A percentile compares a stretch with the other conserved stretches of the same genome.
These are phyloP conservation scores for Incumbomyces delicatus DNA, from an alignment of 2,329 filamentous ascomycete genomes.

Conservation along the genomic window DNA sequence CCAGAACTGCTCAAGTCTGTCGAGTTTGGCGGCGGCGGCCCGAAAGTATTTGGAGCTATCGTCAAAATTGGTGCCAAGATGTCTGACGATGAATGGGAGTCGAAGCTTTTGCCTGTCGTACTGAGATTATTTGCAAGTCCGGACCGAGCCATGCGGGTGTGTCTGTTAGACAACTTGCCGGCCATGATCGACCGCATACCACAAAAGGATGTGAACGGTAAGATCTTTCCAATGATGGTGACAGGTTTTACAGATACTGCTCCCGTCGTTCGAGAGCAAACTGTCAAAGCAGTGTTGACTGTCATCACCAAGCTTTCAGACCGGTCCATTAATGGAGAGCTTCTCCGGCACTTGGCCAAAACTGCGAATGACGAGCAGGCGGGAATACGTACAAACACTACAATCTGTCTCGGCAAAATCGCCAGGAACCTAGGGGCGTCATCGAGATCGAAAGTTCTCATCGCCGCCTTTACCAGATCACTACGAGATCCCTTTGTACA, in stretches of 20 bases:
- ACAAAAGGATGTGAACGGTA: conserved; percentile 86
- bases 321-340: conserved; percentile 82
- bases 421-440: conserved; percentile 70
- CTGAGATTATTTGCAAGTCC: conserved; percentile 82
- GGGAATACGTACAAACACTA: conserved; percentile 94
- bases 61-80: conserved; percentile 87
- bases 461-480: conserved; percentile 82
- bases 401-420: conserved; percentile 93
- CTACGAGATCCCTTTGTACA: conserved; percentile 91
- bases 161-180: conserved; percentile 76
- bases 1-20: conserved; percentile 95
- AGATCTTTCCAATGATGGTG: conserved; percentile 91
- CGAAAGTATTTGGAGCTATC: conserved; percentile 77
- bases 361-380: conserved; percentile 97
- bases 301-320: conserved; percentile 86
- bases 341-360: conserved; percentile 82
- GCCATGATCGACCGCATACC: conserved; percentile 84
- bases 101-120: conserved; percentile 73
- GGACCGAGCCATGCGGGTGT: conserved; percentile 84
- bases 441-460: conserved; percentile 78
- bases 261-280: conserved; percentile 88
- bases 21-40: conserved; percentile 93
- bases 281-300: conserved; percentile 82
- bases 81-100: conserved; percentile 78
- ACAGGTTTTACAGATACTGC: conserved; percentile 89